Conservation (phyloP, 352 stramenopile species). For the Phytophthora tubulina region DNA sequence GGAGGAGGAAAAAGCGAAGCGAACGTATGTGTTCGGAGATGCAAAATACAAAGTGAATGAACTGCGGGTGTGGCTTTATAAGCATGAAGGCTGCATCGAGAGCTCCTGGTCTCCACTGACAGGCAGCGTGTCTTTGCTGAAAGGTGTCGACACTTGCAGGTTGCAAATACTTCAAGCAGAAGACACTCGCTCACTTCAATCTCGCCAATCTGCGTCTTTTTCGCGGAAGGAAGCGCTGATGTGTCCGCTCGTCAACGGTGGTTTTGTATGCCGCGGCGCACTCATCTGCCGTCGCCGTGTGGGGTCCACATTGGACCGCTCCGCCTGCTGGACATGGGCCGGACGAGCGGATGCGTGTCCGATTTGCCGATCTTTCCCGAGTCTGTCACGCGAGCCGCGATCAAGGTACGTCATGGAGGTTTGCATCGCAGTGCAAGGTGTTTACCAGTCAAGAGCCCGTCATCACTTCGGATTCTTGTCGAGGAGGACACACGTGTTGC, state of each 20-base stretch:
- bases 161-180: conserved; percentile 13
- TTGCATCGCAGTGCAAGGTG: too few relatives aligned
- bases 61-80: not conserved
- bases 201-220: conserved; percentile 27
- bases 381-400: conserved; percentile 8
- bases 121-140: conserved; percentile 33
- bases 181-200: conserved; percentile 16
- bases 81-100: conserved; percentile 8
- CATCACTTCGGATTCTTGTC: conserved; percentile 17
- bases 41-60: conserved; percentile 30
- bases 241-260: conserved; percentile 10
- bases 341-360: conserved; percentile 32
- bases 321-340: conserved; percentile 22
- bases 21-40: conserved; percentile 15
- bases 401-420: not conserved
- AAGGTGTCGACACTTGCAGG: conserved; percentile 11
- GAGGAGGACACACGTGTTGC: not conserved
- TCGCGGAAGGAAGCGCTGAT: conserved; percentile 17
- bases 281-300: conserved; percentile 13
- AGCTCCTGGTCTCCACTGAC: conserved; percentile 5
- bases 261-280: conserved; percentile 25
- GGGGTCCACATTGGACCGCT: not conserved
- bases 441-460: not conserved
- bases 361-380: conserved; percentile 25
- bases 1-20: not conserved